Base-by-base conservation (phyloP, 2,329 filamentous ascomycete species). In the Monilinia laxa region DNA sequence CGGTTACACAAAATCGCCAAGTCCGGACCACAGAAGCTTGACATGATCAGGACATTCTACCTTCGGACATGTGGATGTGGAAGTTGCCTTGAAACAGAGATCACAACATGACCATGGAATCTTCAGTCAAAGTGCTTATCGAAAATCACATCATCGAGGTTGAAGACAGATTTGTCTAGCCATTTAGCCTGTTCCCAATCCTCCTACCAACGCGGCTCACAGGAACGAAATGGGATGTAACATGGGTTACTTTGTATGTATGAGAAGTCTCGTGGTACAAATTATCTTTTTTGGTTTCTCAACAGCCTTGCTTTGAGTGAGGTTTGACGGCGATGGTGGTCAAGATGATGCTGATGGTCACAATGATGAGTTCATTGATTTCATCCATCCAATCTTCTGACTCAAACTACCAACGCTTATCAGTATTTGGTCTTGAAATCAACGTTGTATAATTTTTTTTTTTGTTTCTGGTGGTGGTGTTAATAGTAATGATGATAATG, bases 61-160 rank as follows among this genome's bases (percentile, higher is more conserved):
- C 40, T 47, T 58, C 56, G 40, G 56, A 58, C 40, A 28, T 58
- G 56, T 31, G 56, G 40, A 58, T 58, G 25, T 58, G 56, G 18
- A 20, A 47, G 40, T 47, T 45, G 45, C 56, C 38, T 47, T 45
- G 7, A 40, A 31, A 31, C 7, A 58, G 18, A 47, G 18, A n/a
- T 23, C 18, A n/a, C 40, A 45, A n/a, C 3, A 2, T 47, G 40
- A 31, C 3, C 20, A 40, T 40, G 38, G 38, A 40, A 40, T 4
- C 4, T 16, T 42, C 38, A n/a, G 18, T 58, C 25, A 14, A 16
- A 58, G 10, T 25, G 23, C 16, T 20, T n/a, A 58, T 58, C 56
- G 11, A n/a, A n/a, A 14, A 14, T 6, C 38, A 45, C 40, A 58
- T 20, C 40, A 58, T 58, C 23, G 10, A 45, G 18, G 2, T 20